Percentiles rank a stretch among this genome's conserved stretches.
These are phyloP conservation scores for Cryoendolithus antarcticus DNA, from an alignment of 2,329 filamentous ascomycete genomes.

Conservation along the genomic window DNA sequence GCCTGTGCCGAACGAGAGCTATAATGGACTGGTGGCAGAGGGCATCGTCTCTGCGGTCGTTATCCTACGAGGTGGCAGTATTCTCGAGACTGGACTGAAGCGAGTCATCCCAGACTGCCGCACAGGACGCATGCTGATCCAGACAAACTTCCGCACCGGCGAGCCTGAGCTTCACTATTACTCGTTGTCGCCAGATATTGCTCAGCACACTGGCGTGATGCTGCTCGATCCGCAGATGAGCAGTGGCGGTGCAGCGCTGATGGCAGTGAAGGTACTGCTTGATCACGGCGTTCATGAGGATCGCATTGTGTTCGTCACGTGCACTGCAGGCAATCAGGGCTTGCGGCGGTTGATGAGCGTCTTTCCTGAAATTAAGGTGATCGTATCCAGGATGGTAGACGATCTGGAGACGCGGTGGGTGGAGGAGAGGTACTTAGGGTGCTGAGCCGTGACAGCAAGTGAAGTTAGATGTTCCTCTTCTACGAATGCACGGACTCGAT, in stretches of 20 bases:
- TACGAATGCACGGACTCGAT: too few relatives aligned
- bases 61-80: conserved; percentile 76
- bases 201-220: conserved; percentile 65
- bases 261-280: conserved; percentile 91
- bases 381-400: conserved; percentile 69
- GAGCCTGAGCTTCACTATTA: conserved; percentile 91
- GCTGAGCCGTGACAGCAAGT: conserved; percentile 33
- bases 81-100: conserved; percentile 75
- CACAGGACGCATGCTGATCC: conserved; percentile 79
- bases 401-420: conserved; percentile 83
- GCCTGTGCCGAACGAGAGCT: conserved; percentile 50
- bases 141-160: conserved; percentile 65
- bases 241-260: conserved; percentile 70
- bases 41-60: conserved; percentile 75
- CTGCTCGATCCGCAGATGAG: conserved; percentile 91
- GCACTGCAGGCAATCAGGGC: conserved; percentile 73
- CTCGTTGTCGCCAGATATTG: conserved; percentile 63
- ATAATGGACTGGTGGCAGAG: conserved; percentile 57
- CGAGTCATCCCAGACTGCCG: conserved; percentile 87
- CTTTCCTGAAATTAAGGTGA: conserved; percentile 75
- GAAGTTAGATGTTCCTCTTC: too few relatives aligned
- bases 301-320: conserved; percentile 84
- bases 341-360: conserved; percentile 76
- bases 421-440: conserved; percentile 82
- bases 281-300: conserved; percentile 82